Conservation (phyloP, 2,329 filamentous ascomycete genomes). For the Fusarium sterilihyphosum region DNA sequence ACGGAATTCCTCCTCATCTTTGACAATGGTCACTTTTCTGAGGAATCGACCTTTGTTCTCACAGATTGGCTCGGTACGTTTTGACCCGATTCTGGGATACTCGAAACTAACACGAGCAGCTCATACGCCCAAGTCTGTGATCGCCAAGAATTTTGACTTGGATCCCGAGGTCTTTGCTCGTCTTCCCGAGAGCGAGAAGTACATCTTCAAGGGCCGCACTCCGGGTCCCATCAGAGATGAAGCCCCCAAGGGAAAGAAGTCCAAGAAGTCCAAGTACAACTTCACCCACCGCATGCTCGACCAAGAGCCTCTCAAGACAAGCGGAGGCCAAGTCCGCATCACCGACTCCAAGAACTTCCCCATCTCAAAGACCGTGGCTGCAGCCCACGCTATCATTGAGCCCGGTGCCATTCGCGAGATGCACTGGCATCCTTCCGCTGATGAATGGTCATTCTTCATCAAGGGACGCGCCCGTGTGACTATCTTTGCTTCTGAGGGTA, state of each 20-base stretch:
- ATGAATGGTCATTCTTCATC: slow-evolving; percentile 86
- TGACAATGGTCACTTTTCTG: slow-evolving; percentile 62
- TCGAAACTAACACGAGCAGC: slow-evolving; percentile 50
- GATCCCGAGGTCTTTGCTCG: slow-evolving; percentile 75
- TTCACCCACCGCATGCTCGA: slow-evolving; percentile 79
- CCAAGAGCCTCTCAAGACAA: slow-evolving; percentile 67
- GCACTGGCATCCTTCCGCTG: slow-evolving; percentile 83
- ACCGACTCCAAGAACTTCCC: slow-evolving; percentile 81
- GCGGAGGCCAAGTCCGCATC: slow-evolving; percentile 78
- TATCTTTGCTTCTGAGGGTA: slow-evolving; percentile 75
- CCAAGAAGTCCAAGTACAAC: slow-evolving; percentile 73
- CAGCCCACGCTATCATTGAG: slow-evolving; percentile 75
- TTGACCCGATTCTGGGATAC: rapidly evolving
- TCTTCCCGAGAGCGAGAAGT: slow-evolving; percentile 74
- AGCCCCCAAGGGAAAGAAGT: slow-evolving; percentile 66
- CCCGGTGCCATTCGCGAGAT: slow-evolving; percentile 80
- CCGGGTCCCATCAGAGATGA: slow-evolving; percentile 74
- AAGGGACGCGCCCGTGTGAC: slow-evolving; percentile 76
- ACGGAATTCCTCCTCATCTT: slow-evolving; percentile 61
- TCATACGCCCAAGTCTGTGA: slow-evolving; percentile 76
- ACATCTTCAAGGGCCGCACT: slow-evolving; percentile 78
- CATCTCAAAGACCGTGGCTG: slow-evolving; percentile 77
- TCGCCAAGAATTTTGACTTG: slow-evolving; percentile 80
- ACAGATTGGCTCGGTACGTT: slow-evolving; percentile 75
- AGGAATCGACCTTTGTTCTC: slow-evolving; percentile 75